Percentiles rank a stretch among this genome's conserved stretches.
These are phyloP conservation scores for Herpotrichia juniperi DNA, from an alignment of 2,329 filamentous ascomycete genomes.

Conservation along the genomic window DNA sequence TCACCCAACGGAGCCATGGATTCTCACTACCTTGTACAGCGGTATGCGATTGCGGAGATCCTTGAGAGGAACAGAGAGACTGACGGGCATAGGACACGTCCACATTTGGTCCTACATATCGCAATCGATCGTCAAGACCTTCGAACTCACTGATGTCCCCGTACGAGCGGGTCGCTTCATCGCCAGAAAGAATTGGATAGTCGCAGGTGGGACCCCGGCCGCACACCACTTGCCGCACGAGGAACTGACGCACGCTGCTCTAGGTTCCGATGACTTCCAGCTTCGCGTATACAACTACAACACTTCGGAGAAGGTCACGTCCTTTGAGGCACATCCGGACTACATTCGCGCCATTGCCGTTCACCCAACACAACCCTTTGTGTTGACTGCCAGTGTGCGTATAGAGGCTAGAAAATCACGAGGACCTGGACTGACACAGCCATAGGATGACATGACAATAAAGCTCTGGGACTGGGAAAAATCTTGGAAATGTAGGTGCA, in stretches of 20 bases:
- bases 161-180: constrained; percentile 96
- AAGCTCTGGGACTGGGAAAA: constrained; percentile 99
- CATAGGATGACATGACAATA: constrained; percentile 60
- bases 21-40: constrained; percentile 93
- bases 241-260: constrained; percentile 25
- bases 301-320: constrained; percentile 96
- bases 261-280: constrained; percentile 81
- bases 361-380: constrained; percentile 93
- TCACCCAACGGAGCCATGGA: constrained; percentile 94
- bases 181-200: constrained; percentile 98
- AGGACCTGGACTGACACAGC: constrained; percentile 25
- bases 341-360: constrained; percentile 97
- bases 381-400: constrained; percentile 80
- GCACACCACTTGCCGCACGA: not conserved
- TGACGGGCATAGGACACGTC: constrained; percentile 75
- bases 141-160: constrained; percentile 97
- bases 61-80: constrained; percentile 15
- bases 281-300: constrained; percentile 93
- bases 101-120: constrained; percentile 94
- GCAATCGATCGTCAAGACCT: constrained; percentile 92
- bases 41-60: constrained; percentile 58
- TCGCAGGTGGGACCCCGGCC: constrained; percentile 67
- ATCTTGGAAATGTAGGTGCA: constrained; percentile 79
- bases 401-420: not conserved
- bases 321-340: constrained; percentile 96